Conservation (phyloP, 2,329 filamentous ascomycete species). For the Aspergillus brasiliensis region DNA sequence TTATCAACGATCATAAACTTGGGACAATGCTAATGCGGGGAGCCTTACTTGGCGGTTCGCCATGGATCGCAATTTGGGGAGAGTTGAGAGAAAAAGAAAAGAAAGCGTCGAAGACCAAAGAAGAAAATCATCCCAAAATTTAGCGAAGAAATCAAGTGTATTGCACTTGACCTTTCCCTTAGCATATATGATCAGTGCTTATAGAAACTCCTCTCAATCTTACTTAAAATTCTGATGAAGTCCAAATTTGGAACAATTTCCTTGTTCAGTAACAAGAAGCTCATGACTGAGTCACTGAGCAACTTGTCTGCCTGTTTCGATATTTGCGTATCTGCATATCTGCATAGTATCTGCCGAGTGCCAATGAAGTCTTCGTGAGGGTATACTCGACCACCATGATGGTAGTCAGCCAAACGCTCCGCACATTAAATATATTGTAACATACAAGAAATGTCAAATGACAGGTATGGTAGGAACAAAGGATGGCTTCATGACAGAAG, state of each 20-base stretch:
- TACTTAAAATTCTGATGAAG: no score
- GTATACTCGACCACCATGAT: not conserved
- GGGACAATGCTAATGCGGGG: not conserved
- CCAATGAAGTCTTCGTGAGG: not conserved
- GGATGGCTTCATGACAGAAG: not conserved
- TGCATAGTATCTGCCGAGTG: no score
- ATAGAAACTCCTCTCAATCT: no score
- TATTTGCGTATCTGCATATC: no score
- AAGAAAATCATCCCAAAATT: not conserved
- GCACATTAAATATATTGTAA: not conserved
- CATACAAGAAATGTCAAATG: not conserved
- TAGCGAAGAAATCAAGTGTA: no score
- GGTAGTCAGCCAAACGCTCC: not conserved
- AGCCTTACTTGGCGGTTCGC: slow-evolving; percentile 7
- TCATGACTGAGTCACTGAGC: no score
- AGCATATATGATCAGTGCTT: no score
- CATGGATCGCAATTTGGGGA: slow-evolving; percentile 9
- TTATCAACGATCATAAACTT: not conserved
- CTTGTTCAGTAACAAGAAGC: no score
- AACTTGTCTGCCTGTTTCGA: no score
- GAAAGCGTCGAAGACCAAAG: not conserved
- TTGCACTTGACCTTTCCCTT: no score
- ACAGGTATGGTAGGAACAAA: no score
- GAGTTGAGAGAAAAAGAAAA: not conserved
- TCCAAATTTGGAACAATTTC: no score